A percentile compares a stretch with the other conserved stretches of the same genome.
Conservation (phyloP, 2,329 filamentous ascomycete species). For the Cladorrhinum sp. region DNA sequence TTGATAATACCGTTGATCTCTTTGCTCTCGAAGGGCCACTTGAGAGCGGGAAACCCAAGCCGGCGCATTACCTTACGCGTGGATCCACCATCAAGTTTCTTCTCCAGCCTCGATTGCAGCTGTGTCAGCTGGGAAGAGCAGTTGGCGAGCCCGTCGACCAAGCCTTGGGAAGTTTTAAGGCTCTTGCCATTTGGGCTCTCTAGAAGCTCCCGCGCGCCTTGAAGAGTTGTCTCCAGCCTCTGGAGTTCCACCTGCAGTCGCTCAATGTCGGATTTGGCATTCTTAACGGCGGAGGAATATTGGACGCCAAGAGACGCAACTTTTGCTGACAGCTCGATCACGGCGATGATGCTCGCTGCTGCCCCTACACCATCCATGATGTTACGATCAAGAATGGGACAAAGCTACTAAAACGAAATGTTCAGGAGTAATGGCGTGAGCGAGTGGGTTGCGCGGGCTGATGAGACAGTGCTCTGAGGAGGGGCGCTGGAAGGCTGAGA, state of each 20-base stretch:
- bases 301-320: not conserved
- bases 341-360: slow-evolving; percentile 3
- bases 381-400: not conserved
- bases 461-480: not conserved
- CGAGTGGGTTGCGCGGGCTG: not conserved
- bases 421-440: not conserved
- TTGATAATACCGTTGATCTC: slow-evolving; percentile 16
- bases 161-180: not conserved
- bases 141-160: not conserved
- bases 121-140: not conserved
- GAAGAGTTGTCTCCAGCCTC: not conserved
- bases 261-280: slow-evolving; percentile 2
- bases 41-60: slow-evolving; percentile 13
- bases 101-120: slow-evolving; percentile 9
- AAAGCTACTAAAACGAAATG: not conserved
- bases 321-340: not conserved
- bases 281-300: not conserved
- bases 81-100: not conserved
- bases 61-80: slow-evolving; percentile 4
- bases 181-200: slow-evolving; percentile 3
- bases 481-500: too few species aligned
- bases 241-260: not conserved
- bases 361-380: not conserved
- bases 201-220: not conserved
- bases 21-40: slow-evolving; percentile 21